These are phyloP conservation scores for Atalantia buxifolia DNA, from an alignment of 345 rosid genomes.

Conservation along the genomic window DNA sequence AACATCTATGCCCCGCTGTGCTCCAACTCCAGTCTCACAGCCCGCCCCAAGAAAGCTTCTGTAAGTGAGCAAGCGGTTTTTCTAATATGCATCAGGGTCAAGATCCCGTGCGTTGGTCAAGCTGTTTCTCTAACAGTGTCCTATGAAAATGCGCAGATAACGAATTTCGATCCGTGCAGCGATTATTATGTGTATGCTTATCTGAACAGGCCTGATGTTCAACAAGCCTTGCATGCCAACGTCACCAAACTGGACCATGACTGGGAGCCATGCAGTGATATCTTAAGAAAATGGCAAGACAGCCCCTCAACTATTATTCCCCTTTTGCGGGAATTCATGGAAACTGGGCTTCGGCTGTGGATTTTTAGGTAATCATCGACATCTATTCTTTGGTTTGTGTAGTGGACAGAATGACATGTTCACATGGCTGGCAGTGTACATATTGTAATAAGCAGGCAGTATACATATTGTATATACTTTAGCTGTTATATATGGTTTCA, in stretches of 20 bases:
- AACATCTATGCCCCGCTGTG: conserved; percentile 80
- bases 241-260: conserved; percentile 58
- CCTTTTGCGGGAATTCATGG: conserved; percentile 50
- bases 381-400: no score
- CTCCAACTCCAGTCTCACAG: conserved; percentile 43
- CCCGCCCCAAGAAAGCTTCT: conserved; percentile 44
- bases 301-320: conserved; percentile 75
- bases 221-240: conserved; percentile 80
- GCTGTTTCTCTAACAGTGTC: neutral
- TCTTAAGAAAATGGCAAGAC: conserved; percentile 53
- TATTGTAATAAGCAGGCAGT: no score
- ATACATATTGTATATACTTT: no score
- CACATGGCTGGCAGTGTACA: no score
- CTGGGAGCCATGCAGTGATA: conserved; percentile 74
- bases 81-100: neutral
- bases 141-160: conserved; percentile 26
- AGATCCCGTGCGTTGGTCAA: no score
- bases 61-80: conserved; percentile 20
- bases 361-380: conserved; percentile 46
- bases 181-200: conserved; percentile 61
- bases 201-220: conserved; percentile 71
- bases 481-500: neutral
- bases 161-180: conserved; percentile 63
- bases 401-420: no score
- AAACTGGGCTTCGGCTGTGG: conserved; percentile 60